Evolutionary conservation across 768 basidiomycete genomes (phyloP).

Genomic region (Tylopilus vinaceipallidus): DNA sequence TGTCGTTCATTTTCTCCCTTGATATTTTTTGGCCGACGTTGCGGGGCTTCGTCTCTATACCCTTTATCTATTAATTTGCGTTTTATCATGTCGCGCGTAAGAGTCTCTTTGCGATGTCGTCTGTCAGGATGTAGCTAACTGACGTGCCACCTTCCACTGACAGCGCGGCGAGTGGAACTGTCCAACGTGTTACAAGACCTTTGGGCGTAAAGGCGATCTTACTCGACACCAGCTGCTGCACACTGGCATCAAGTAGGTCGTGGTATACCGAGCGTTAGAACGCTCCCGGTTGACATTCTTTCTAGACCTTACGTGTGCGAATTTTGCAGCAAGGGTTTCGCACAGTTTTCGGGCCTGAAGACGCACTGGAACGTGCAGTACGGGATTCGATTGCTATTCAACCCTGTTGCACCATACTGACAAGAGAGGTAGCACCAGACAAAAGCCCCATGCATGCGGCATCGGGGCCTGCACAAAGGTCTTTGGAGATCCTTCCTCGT

Average conservation of each 20-base stretch:
- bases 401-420: slow-evolving; percentile 15
- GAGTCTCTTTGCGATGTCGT: background rate
- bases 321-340: slow-evolving; percentile 53
- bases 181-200: slow-evolving; percentile 45
- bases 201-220: slow-evolving; percentile 58
- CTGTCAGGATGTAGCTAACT: background rate
- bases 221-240: slow-evolving; percentile 56
- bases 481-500: slow-evolving; percentile 72
- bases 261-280: background rate
- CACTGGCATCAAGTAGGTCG: slow-evolving; percentile 46
- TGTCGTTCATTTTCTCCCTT: slow-evolving; percentile 11
- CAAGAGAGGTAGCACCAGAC: too few relatives aligned
- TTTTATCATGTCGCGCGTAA: slow-evolving; percentile 27
- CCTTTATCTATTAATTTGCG: slow-evolving; percentile 13
- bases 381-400: slow-evolving; percentile 24
- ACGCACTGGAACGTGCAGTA: slow-evolving; percentile 74
- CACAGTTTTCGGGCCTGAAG: slow-evolving; percentile 58
- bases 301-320: slow-evolving; percentile 51
- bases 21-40: slow-evolving; percentile 36
- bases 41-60: slow-evolving; percentile 44
- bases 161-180: slow-evolving; percentile 46
- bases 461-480: slow-evolving; percentile 43
- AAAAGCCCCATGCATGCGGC: too few relatives aligned
- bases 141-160: background rate
- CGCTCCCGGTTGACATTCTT: background rate